Evolutionary conservation across 2,329 filamentous ascomycete genomes (phyloP), one percentile per base, ranked within the genome.

Genomic region (Penicillium sp.): DNA sequence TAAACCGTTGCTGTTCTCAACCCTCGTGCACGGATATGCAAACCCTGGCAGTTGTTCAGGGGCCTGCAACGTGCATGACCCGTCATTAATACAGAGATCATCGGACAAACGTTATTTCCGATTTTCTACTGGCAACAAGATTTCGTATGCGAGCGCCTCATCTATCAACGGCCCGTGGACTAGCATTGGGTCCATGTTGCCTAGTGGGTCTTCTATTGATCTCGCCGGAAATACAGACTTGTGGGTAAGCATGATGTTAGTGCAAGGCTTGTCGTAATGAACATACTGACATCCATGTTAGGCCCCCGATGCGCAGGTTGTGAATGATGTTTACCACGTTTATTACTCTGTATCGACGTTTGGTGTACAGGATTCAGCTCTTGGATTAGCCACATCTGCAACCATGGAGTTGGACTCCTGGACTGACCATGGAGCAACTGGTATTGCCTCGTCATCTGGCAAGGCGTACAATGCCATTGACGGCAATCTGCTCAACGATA

Each of bases 311-410:
- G 82, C 87, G 15, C 71, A 76, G 19, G 73, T 82, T 17, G 77
- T 89, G n/a, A 82, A 81, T 60, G 76, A 74, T 54, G 77, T 78
- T 0, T 90, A 88, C 75, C 82, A 88, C 65, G 72, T 85, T n/a
- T 89, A 87, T 79, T 88, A 89, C 72, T 78, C 83, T 1, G 84
- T 88, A n/a, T 85, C 81, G 37, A 77, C 81, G 0, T 88, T 87
- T 61, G 86, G 86, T 0, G 81, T 78, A 0, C 85, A 88, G 61
- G 73, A 79, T 69, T 86, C 83, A 0, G 84, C 84, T 35, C 88
- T 89, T 61, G 87, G 87, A 19, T 72, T 84, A 5, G 82, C 82
- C 1, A 83, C 78, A 0, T 80, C 77, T n/a, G 65, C 64, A 5
- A 75, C 75, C 5, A 75, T 84, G 70, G 65, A 73, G 6, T 49